Conservation (phyloP, 106 monocot genomes). For the Dendrobium chrysotoxum region DNA sequence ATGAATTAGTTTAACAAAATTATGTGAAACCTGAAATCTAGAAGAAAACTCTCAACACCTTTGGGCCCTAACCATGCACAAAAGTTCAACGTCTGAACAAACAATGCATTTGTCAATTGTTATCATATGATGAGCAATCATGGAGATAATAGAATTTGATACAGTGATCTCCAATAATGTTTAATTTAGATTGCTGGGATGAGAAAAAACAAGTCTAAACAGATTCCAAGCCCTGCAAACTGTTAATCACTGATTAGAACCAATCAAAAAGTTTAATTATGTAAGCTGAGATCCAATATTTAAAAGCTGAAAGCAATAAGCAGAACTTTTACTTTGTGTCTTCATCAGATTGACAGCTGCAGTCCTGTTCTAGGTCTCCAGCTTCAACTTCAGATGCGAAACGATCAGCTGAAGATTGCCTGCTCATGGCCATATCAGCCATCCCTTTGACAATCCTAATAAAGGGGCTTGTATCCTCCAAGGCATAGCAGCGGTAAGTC, state of each 20-base stretch:
- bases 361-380: neutral
- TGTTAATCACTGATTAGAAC: neutral
- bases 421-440: neutral
- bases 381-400: neutral
- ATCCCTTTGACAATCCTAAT: constrained; percentile 12
- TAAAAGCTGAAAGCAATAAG: neutral
- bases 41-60: neutral
- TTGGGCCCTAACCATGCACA: neutral
- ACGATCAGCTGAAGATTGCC: neutral
- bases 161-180: neutral
- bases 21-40: neutral
- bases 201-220: neutral
- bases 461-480: constrained; percentile 11
- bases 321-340: neutral
- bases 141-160: neutral
- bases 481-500: constrained; percentile 33
- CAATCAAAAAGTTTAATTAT: neutral
- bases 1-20: neutral
- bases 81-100: neutral
- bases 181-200: neutral
- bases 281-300: neutral
- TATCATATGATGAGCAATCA: neutral
- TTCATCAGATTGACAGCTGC: neutral
- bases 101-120: neutral
- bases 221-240: neutral